Conservation (phyloP, 768 basidiomycete genomes). For the Scleroderma citrinum region DNA sequence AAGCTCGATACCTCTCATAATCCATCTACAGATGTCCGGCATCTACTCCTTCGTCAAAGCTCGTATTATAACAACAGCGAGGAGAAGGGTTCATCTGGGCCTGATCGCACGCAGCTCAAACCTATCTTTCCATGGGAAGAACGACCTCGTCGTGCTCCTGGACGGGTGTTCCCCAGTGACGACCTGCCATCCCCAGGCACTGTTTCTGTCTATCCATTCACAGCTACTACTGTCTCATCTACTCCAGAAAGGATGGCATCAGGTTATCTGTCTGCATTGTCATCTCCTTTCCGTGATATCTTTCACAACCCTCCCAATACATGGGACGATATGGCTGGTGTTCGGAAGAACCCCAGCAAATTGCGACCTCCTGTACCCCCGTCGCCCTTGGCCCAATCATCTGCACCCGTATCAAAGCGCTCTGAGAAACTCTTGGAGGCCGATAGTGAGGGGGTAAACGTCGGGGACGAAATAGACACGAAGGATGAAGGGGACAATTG, state of each 20-base stretch:
- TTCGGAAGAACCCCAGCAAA: conserved; percentile 66
- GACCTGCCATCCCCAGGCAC: conserved; percentile 48
- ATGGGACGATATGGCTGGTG: conserved; percentile 80
- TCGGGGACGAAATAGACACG: conserved; percentile 65
- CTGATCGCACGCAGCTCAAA: conserved; percentile 69
- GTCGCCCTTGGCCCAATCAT: conserved; percentile 47
- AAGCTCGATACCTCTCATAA: conserved; percentile 45
- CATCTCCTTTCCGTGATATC: conserved; percentile 38
- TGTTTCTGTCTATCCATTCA: conserved; percentile 18
- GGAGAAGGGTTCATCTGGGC: conserved; percentile 42
- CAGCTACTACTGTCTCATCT: conserved; percentile 29
- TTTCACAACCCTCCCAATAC: conserved; percentile 69
- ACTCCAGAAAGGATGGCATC: conserved; percentile 19
- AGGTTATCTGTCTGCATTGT: conserved; percentile 19
- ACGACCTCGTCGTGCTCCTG: conserved; percentile 55
- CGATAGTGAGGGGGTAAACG: conserved; percentile 77
- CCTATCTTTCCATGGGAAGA: conserved; percentile 95
- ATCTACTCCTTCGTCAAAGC: conserved; percentile 60
- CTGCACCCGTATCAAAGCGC: conserved; percentile 38
- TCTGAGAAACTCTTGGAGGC: conserved; percentile 48
- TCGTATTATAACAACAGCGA: conserved; percentile 58
- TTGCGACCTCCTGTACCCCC: conserved; percentile 36
- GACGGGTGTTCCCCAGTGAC: conserved; percentile 66
- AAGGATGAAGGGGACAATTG: conserved; percentile 37
- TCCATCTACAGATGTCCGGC: conserved; percentile 62